Conservation (phyloP, 2,329 filamentous ascomycete genomes). For the Trichoderma sp. region DNA sequence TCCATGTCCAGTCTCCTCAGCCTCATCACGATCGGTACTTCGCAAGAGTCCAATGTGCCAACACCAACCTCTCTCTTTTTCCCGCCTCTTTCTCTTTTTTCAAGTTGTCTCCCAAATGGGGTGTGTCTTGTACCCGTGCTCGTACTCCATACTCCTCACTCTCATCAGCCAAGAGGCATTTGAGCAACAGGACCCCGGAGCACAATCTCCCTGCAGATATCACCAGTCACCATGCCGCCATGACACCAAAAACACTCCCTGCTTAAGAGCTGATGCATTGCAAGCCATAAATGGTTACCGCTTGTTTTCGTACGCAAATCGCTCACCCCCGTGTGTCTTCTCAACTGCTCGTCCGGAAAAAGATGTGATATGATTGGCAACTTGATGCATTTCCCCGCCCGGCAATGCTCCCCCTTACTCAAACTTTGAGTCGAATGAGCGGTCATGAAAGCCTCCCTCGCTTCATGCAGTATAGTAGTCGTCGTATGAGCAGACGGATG, state of each 20-base stretch:
- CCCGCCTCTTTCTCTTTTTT: neutral
- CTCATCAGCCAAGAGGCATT: neutral
- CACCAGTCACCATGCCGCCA: neutral
- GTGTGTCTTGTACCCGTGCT: neutral
- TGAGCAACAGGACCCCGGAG: neutral
- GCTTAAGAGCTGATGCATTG: conserved; percentile 2
- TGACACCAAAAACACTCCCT: neutral
- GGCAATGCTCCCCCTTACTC: neutral
- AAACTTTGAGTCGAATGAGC: neutral
- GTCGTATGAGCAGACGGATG: neutral
- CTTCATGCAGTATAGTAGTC: neutral
- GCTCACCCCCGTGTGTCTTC: neutral
- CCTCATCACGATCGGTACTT: neutral
- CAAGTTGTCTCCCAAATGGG: neutral
- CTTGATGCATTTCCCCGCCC: neutral
- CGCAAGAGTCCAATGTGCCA: neutral
- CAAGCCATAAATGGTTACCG: neutral
- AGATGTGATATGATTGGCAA: neutral
- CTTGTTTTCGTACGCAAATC: neutral
- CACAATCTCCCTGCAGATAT: neutral
- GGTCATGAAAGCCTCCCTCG: neutral
- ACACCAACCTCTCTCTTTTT: neutral
- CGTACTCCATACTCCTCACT: neutral
- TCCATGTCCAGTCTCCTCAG: neutral
- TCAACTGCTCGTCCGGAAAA: neutral